These are phyloP conservation scores for Fusarium zealandicum DNA, from an alignment of 2,329 filamentous ascomycete species.

Conservation along the genomic window DNA sequence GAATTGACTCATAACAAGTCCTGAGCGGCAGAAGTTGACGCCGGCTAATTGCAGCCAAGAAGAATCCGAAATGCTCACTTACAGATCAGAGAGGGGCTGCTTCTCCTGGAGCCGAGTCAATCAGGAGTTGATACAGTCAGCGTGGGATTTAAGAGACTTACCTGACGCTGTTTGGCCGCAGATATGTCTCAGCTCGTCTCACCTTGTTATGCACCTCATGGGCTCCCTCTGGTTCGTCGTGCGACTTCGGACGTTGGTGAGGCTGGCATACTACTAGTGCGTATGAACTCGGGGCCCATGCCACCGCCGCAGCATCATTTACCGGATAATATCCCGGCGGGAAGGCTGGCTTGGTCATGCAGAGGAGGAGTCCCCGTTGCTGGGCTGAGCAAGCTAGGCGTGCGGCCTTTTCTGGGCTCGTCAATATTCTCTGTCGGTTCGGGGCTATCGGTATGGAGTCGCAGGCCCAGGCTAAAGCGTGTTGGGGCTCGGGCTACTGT, in stretches of 20 bases:
- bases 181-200: slow-evolving; percentile 8
- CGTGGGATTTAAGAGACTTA: slow-evolving; percentile 5
- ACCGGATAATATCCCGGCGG: slow-evolving; percentile 39
- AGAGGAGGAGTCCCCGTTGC: slow-evolving; percentile 9
- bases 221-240: slow-evolving; percentile 23
- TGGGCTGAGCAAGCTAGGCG: slow-evolving; percentile 18
- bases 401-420: slow-evolving; percentile 40
- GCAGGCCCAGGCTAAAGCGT: slow-evolving; percentile 26
- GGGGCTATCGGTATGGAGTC: slow-evolving; percentile 34
- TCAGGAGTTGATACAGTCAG: neutral
- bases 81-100: slow-evolving; percentile 8
- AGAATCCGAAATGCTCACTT: slow-evolving; percentile 15
- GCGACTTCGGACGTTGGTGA: slow-evolving; percentile 39
- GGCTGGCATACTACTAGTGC: too few relatives aligned
- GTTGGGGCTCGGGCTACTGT: slow-evolving; percentile 42
- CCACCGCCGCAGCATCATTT: slow-evolving; percentile 28
- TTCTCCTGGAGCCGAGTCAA: slow-evolving; percentile 21
- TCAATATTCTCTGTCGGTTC: slow-evolving; percentile 24
- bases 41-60: slow-evolving; percentile 21
- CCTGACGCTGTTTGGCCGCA: slow-evolving; percentile 1
- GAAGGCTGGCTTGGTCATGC: slow-evolving; percentile 2
- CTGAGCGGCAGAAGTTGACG: slow-evolving; percentile 25
- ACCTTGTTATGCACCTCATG: slow-evolving; percentile 15
- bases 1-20: slow-evolving; percentile 20
- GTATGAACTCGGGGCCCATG: slow-evolving; percentile 36